Base-by-base conservation (phyloP, 2,329 filamentous ascomycete genomes). In the Dichotomopilus funicola region DNA sequence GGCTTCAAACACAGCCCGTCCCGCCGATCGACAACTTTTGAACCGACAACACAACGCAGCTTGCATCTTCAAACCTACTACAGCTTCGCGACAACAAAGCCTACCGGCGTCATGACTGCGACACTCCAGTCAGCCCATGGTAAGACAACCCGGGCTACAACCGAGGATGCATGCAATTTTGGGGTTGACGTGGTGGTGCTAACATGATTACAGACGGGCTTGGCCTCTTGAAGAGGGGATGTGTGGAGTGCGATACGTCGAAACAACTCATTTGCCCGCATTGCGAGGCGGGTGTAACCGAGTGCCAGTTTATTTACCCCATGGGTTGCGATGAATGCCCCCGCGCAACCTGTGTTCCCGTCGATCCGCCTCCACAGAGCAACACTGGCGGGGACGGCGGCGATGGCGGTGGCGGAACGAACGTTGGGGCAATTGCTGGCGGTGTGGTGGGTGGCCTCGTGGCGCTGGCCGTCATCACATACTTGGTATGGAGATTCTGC, bases 381-480 rank as follows among this genome's bases (percentile, higher is more conserved):
- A 9, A 36, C 2, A 33, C 34, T 52, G 19, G 19, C 19, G 3
- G 19, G 2, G 3, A 27, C 19, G 19, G 19, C 6, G 3, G 5
- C 36, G 19, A 38, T 5, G 53, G 55, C 66, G 65, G 40, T 12
- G 13, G 8, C 33, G 73, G 73, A 9, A 81, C 87, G 6, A 91
- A 89, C 63, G 77, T 86, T 1, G 91, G 91, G 43, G 89, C 89
- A 37, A 96, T 99, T 61, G 92, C 88, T 1, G 94, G 94, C 61
- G 92, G 92, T 61, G 91, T 96, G 8, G 75, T 97, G 44, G 94
- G 91, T 61, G 94, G 91, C 62, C 71, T 97, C 11, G 78, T 79
- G n/a, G 78, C 85, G 46, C 78, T 97, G 51, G 86, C 80, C n/a
- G 72, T 89, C 40, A 69, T 88, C 52, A 86, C 86, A 2, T 95